These are phyloP conservation scores for Flaveria robusta DNA, from an alignment of 129 eudicot species.

Conservation along the genomic window DNA sequence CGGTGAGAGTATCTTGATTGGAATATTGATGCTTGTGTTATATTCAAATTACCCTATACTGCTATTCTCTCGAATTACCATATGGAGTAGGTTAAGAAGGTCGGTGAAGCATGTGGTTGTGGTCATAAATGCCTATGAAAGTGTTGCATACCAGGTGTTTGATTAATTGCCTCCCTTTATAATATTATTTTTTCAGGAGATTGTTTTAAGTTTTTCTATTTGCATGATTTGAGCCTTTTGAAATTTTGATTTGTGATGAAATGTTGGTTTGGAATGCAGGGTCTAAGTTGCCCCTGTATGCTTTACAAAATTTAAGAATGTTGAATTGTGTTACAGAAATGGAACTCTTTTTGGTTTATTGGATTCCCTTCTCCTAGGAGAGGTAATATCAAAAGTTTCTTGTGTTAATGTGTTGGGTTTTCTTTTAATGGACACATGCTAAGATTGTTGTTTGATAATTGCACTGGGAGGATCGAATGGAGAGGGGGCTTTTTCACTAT, in stretches of 20 bases:
- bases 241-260: slow-evolving; percentile 8
- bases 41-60: slow-evolving; percentile 11
- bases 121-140: slow-evolving; percentile 69
- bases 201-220: not conserved
- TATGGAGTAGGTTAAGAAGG: slow-evolving; percentile 45
- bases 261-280: slow-evolving; percentile 43
- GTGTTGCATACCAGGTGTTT: slow-evolving; percentile 68
- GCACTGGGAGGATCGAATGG: slow-evolving; percentile 79
- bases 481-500: slow-evolving; percentile 64
- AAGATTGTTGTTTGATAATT: not conserved
- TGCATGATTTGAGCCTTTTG: not conserved
- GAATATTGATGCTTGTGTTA: too few relatives aligned
- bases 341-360: slow-evolving; percentile 68
- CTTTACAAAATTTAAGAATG: slow-evolving; percentile 54
- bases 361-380: slow-evolving; percentile 88
- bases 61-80: slow-evolving; percentile 64
- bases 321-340: slow-evolving; percentile 34
- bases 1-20: too few relatives aligned
- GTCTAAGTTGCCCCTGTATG: slow-evolving; percentile 83
- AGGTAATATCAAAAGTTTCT: slow-evolving; percentile 44
- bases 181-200: too few relatives aligned
- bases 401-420: not conserved
- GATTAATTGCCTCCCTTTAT: not conserved
- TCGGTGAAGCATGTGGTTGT: slow-evolving; percentile 40
- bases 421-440: not conserved